These are phyloP conservation scores for Candida orba DNA, from an alignment of 805 yeast genomes.

Conservation along the genomic window DNA sequence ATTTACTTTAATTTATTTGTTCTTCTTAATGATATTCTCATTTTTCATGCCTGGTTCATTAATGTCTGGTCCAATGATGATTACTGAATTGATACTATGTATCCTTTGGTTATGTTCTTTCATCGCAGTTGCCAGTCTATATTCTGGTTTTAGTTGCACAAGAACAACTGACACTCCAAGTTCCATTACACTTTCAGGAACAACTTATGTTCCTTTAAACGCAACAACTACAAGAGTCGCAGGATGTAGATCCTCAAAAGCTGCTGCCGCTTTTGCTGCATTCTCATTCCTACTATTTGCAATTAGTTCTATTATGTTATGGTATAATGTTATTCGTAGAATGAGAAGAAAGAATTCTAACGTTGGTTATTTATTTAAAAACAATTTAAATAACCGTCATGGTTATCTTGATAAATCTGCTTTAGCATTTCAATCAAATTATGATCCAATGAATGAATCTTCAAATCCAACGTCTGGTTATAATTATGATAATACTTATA, in stretches of 20 bases:
- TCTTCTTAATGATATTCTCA: conserved; percentile 18
- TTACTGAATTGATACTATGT: conserved; percentile 23
- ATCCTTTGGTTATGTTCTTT: conserved; percentile 29
- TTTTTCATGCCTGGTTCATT: conserved; percentile 16
- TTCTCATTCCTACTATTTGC: conserved; percentile 23
- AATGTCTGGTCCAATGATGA: conserved; percentile 21
- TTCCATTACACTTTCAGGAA: conserved; percentile 7
- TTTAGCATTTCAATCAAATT: conserved; percentile 2
- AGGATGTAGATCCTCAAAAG: conserved; percentile 25
- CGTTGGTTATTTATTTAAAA: conserved; percentile 5
- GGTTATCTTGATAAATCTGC: conserved; percentile 7
- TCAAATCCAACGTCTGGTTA: background rate
- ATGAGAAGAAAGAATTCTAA: conserved; percentile 1
- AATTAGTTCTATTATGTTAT: conserved; percentile 21
- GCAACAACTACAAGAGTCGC: conserved; percentile 7
- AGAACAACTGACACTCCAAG: background rate
- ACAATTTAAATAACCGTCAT: background rate
- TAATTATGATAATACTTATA: conserved; percentile 1
- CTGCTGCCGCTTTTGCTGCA: conserved; percentile 29
- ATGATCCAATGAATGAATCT: conserved; percentile 2
- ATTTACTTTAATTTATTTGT: conserved; percentile 24
- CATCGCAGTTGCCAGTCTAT: conserved; percentile 26
- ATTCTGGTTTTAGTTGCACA: conserved; percentile 25
- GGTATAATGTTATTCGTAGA: conserved; percentile 23
- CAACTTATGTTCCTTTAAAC: conserved; percentile 8